phyloP scores from a whole-genome alignment of 2,329 filamentous ascomycete genomes.

The Epicoccum sorghinum region DNA sequence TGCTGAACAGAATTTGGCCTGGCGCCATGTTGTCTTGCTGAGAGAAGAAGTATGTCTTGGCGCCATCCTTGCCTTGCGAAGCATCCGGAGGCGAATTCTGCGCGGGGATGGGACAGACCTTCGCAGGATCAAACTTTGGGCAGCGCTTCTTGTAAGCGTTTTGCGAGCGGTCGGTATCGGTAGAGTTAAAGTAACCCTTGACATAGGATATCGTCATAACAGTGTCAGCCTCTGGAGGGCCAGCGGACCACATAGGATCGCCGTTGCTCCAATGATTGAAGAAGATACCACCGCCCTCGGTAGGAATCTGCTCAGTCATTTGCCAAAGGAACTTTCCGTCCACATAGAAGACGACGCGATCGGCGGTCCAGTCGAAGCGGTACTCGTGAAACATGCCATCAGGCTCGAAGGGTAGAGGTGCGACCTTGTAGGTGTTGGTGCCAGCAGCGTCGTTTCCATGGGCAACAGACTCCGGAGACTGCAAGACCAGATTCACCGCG shows the following conservation, averaged over 20 bases:
- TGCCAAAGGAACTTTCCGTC: constrained; percentile 64
- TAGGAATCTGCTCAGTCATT: constrained; percentile 65
- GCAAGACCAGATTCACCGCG: constrained; percentile 76
- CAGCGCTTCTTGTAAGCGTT: constrained; percentile 42
- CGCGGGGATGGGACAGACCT: constrained; percentile 44
- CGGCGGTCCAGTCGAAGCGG: constrained; percentile 74
- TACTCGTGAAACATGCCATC: constrained; percentile 74
- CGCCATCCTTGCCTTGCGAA: constrained; percentile 29
- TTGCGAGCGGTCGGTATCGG: constrained; percentile 43
- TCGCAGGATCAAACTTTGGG: constrained; percentile 31
- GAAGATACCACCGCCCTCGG: constrained; percentile 67
- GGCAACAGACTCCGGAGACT: constrained; percentile 65
- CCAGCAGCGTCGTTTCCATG: constrained; percentile 67
- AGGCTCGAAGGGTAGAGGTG: constrained; percentile 70
- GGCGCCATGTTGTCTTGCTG: constrained; percentile 32
- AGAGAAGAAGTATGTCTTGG: constrained; percentile 48
- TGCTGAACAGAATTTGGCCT: constrained; percentile 36
- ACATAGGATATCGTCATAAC: constrained; percentile 70
- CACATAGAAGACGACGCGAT: constrained; percentile 70
- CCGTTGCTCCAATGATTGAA: constrained; percentile 82
- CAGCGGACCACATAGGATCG: constrained; percentile 71
- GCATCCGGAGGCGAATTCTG: constrained; percentile 40
- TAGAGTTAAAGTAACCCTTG: constrained; percentile 81
- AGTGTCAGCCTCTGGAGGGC: constrained; percentile 69
- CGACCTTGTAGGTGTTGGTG: constrained; percentile 64